Evolutionary conservation across 495 filamentous ascomycete species (phyloP), one percentile per base, ranked within the genome.

Genomic region (Letharia lupina): DNA sequence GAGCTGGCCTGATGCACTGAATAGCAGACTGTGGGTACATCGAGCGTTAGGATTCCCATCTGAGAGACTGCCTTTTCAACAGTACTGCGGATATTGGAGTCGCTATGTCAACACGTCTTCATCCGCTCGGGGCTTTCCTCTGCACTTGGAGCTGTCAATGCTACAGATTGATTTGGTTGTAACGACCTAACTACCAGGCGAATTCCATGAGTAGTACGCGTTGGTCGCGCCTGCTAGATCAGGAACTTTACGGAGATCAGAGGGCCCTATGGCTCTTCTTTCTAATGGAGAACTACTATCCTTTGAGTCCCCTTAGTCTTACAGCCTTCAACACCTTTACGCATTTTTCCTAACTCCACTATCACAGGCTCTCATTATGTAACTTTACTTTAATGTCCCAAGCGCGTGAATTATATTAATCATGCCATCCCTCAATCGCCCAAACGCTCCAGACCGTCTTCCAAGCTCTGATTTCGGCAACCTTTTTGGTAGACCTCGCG

Each of bases 401-500:
- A 58, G 9, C 6, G 20, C 33, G 9, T n/a, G 3, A 28, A 18
- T 41, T 56, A 35, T 28, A 15, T 4, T 52, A 1, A 66, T 31
- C 39, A 70, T 70, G 68, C 68, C 68, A 40, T 56, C 65, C 13
- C 60, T 70, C 35, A 60, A 70, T 67, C 68, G 68, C n/a, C 68
- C 65, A 54, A 70, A 70, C 16, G 68, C 68, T 23, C 68, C 68
- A 42, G 28, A 65, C 44, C 65, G 68, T 59, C 61, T 70, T 35
- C 68, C 68, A 39, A 70, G 65, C 57, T 61, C 52, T 23, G 68
- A 62, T 42, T 66, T 66, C 12, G 58, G 64, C 31, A 47, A 45
- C 60, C 47, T 66, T 18, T 66, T 66, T 23, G 41, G 39, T 48
- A 66, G 59, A 52, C 47, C 64, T 61, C 58, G 59, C 3, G 58